Evolutionary conservation across 2,329 filamentous ascomycete genomes (phyloP), one percentile per base, ranked within the genome.

Genomic region (Exophiala dermatitidis): DNA sequence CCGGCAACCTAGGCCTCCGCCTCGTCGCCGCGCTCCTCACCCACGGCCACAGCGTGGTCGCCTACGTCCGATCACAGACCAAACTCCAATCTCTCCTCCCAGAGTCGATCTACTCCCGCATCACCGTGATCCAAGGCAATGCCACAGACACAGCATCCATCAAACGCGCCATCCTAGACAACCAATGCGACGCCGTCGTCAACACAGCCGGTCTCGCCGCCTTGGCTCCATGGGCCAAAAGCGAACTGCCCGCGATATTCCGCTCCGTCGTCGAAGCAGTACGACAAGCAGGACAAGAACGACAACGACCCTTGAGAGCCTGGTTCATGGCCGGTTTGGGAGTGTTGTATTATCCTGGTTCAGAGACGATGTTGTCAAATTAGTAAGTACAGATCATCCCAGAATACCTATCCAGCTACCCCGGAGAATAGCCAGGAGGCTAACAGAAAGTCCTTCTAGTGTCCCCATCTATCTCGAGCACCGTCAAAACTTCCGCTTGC

Each of bases 241-340:
- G 64, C 46, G 59, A 69, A 4, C 52, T 72, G 41, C 66, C 70
- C 4, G 64, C 59, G 26, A 71, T 73, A 51, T 69, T 70, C 49
- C 60, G 54, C 31, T 65, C 71, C 4, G 68, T 71, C 2, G 46
- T 67, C 5, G 60, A 67, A 46, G 69, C 62, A 4, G 68, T 65
- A 10, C 48, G 63, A 46, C 64, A 64, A 46, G 72, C 69, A 7
- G 65, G 68, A 10, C 48, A 47, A 46, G 65, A 71, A 44, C 65
- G 67, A 46, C 59, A 64, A 8, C 61, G 52, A 37, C 67, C 68
- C 1, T 58, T 74, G 53, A 66, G 72, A 53, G 60, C 60, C 2
- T 74, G 72, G 71, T 66, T 74, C 37, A 57, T 69, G 12, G 67
- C 59, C 46, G 69, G 69, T 1, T 41, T 70, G 50, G 63, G 66